Conservation (phyloP, 2,329 filamentous ascomycete species). For the Alternaria tenuissima region DNA sequence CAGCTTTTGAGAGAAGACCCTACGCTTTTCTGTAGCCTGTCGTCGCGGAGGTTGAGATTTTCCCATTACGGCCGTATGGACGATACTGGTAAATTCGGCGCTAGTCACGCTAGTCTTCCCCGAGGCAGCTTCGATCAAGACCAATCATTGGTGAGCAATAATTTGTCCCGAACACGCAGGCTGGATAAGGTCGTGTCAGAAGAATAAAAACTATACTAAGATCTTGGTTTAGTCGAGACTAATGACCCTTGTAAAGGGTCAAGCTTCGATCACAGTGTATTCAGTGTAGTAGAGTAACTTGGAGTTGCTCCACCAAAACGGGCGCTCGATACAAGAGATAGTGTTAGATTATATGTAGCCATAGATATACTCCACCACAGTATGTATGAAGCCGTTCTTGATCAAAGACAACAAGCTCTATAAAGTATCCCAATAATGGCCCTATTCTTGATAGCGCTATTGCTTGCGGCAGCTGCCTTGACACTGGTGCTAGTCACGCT, state of each 20-base stretch:
- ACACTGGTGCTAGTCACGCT: not conserved
- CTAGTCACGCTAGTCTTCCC: no score
- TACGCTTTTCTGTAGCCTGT: no score
- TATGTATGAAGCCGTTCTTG: not conserved
- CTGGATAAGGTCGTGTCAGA: no score
- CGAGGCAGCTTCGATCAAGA: no score
- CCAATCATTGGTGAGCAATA: no score
- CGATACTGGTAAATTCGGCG: no score
- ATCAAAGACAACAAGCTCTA: not conserved
- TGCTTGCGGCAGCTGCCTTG: slow-evolving; percentile 1
- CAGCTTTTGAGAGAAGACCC: no score
- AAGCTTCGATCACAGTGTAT: not conserved
- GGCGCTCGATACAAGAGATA: not conserved
- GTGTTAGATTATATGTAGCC: not conserved
- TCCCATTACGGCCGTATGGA: no score
- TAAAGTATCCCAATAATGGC: not conserved
- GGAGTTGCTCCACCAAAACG: not conserved
- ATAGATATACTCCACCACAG: not conserved
- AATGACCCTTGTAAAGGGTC: not conserved
- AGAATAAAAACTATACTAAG: rapidly evolving
- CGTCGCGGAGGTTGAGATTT: no score
- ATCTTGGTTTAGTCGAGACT: not conserved
- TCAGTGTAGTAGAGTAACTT: not conserved
- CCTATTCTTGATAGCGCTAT: slow-evolving; percentile 1
- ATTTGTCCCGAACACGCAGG: no score